Conservation (phyloP, 805 yeast genomes). For the Teunomyces barrocoloradensis region DNA sequence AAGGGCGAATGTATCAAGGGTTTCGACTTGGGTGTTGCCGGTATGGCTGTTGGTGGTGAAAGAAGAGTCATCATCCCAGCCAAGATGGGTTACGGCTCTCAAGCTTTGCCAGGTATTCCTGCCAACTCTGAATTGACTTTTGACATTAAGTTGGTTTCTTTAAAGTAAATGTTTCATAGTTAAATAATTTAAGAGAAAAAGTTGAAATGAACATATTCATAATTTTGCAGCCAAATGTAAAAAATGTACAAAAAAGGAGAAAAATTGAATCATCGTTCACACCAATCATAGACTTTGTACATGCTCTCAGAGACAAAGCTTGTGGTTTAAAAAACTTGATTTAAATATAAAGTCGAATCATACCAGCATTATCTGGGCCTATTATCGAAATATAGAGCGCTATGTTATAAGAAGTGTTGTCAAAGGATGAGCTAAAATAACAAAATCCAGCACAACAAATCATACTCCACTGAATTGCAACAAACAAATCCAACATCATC, state of each 20-base stretch:
- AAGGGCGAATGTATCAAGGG: conserved; percentile 98
- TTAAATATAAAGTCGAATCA: too few species aligned
- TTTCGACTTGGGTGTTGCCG: conserved; percentile 98
- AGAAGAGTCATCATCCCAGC: conserved; percentile 97
- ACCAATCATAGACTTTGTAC: too few species aligned
- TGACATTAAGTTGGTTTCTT: conserved; percentile 88
- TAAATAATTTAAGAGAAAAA: background rate
- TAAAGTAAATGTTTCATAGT: conserved; percentile 53
- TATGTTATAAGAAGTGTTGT: too few species aligned
- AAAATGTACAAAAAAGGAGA: background rate
- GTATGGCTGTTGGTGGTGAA: conserved; percentile 99
- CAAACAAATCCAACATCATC: too few species aligned
- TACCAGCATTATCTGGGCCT: too few species aligned
- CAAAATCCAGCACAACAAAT: too few species aligned
- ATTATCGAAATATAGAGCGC: too few species aligned
- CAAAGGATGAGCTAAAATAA: too few species aligned
- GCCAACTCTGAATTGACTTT: conserved; percentile 95
- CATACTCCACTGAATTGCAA: too few species aligned
- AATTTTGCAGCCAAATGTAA: conserved; percentile 1
- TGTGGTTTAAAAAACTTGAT: too few species aligned
- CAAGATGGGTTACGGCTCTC: conserved; percentile 93
- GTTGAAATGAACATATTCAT: background rate
- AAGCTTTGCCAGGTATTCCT: conserved; percentile 95
- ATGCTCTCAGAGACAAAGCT: too few species aligned
- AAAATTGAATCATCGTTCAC: too few species aligned